These are phyloP conservation scores for Monilinia laxa DNA, from an alignment of 2,329 filamentous ascomycete genomes.

Conservation along the genomic window DNA sequence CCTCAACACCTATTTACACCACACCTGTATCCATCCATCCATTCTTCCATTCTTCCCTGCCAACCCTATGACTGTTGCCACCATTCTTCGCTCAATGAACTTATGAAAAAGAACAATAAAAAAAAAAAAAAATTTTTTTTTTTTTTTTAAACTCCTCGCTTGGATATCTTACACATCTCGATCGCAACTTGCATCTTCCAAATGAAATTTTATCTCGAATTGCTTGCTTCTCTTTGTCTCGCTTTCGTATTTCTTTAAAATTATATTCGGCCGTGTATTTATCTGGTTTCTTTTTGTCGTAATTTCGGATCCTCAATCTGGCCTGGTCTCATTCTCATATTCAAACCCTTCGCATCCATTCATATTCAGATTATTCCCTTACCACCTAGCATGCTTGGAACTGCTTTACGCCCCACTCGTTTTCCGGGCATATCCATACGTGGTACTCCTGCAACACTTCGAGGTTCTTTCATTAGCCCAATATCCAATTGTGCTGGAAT, in stretches of 20 bases:
- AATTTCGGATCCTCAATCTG: slow-evolving; percentile 5
- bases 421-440: slow-evolving; percentile 45
- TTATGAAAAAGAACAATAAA: slow-evolving; percentile 6
- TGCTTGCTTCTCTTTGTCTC: slow-evolving; percentile 1
- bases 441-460: slow-evolving; percentile 86
- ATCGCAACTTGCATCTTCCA: slow-evolving; percentile 5
- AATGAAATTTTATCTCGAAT: slow-evolving; percentile 7
- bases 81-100: slow-evolving; percentile 7
- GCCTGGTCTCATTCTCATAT: neutral
- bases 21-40: slow-evolving; percentile 10
- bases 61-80: slow-evolving; percentile 13
- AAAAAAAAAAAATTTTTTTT: neutral
- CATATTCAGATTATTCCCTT: slow-evolving; percentile 11
- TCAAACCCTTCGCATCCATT: neutral
- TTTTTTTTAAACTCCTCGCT: slow-evolving; percentile 20
- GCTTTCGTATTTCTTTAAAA: neutral
- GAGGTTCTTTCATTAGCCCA: slow-evolving; percentile 85
- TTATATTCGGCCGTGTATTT: slow-evolving; percentile 1
- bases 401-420: slow-evolving; percentile 40
- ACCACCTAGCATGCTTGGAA: slow-evolving; percentile 40
- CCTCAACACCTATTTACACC: slow-evolving; percentile 11
- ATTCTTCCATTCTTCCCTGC: neutral
- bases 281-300: slow-evolving; percentile 13
- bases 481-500: slow-evolving; percentile 83
- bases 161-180: slow-evolving; percentile 20